Conservation (phyloP, 2,329 filamentous ascomycete species). For the Colletotrichum sp. region DNA sequence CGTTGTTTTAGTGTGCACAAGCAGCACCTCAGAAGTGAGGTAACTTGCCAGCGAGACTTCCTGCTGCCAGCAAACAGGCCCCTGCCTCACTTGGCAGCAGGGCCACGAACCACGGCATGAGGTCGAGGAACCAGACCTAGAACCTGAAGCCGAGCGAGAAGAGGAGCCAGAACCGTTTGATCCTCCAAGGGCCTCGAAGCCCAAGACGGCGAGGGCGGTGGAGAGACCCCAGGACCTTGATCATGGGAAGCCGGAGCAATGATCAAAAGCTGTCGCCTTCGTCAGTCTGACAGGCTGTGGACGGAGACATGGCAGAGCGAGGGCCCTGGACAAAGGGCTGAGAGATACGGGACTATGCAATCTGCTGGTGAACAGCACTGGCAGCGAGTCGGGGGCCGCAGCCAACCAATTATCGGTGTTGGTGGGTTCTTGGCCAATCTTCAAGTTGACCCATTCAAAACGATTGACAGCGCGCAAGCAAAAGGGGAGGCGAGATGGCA, state of each 20-base stretch:
- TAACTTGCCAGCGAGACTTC: background rate
- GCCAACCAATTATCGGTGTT: background rate
- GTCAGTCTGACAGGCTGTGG: background rate
- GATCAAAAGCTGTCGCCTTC: background rate
- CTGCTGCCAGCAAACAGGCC: background rate
- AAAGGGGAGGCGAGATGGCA: constrained; percentile 17
- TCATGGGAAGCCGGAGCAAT: background rate
- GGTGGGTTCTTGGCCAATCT: background rate
- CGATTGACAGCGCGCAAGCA: background rate
- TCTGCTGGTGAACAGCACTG: background rate
- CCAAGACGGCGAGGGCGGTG: background rate
- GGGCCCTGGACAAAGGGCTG: background rate
- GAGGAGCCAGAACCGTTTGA: background rate
- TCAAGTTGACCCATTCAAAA: background rate
- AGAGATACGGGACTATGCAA: background rate
- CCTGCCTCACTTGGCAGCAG: background rate
- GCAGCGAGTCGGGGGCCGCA: background rate
- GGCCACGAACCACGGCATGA: background rate
- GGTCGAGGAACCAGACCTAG: background rate
- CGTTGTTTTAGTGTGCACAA: background rate
- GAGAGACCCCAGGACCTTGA: background rate
- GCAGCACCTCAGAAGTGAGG: background rate
- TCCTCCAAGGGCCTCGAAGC: background rate
- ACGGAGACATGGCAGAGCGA: background rate
- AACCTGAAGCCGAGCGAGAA: background rate